Evolutionary conservation across 352 stramenopile genomes (phyloP), one percentile per base, ranked within the genome.

Genomic region (Phytophthora colocasiae): DNA sequence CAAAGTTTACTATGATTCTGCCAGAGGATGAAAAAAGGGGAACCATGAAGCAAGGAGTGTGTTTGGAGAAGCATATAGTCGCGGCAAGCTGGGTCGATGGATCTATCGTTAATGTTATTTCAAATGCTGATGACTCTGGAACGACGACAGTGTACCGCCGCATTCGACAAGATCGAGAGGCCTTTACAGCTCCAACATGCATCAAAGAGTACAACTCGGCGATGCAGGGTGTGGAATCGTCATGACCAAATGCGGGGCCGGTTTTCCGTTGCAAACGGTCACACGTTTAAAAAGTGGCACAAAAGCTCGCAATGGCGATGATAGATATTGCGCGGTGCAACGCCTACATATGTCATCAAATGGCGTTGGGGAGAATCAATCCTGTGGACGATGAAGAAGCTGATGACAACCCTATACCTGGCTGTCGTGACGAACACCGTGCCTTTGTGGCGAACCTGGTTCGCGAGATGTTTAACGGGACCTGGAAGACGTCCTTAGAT

Each of bases 141-240:
- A 60, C 64, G 17, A 14, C 52, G 4, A 41, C 51, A 5, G 60
- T 72, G 0, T 66, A 58, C 34, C 32, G 60, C 6, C 24, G 56
- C 14, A 63, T 66, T n/a, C 45, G 34, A 15, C 44, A 67, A 22
- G 19, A 65, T 24, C 51, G 32, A 12, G n/a, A 15, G 11, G 6
- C 17, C 0, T 68, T 71, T 45, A 54, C 47, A 40, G 60, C 57
- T 6, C 66, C 66, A 19, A 69, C 32, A 26, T 63, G 57, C 19
- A 45, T 75, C n/a, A 62, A 58, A 12, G 31, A 71, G 22, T 77
- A 80, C 55, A 77, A 77, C 19, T 8, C 67, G 12, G 15, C 69
- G 14, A 75, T 80, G 68, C 68, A 80, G 44, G 72, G 60, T 0
- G 71, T 77, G 0, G 59, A n/a, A 80, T 27, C 17, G 71, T 1